These are phyloP conservation scores for Trichoderma erinaceum DNA, from an alignment of 495 filamentous ascomycete species.

Conservation along the genomic window DNA sequence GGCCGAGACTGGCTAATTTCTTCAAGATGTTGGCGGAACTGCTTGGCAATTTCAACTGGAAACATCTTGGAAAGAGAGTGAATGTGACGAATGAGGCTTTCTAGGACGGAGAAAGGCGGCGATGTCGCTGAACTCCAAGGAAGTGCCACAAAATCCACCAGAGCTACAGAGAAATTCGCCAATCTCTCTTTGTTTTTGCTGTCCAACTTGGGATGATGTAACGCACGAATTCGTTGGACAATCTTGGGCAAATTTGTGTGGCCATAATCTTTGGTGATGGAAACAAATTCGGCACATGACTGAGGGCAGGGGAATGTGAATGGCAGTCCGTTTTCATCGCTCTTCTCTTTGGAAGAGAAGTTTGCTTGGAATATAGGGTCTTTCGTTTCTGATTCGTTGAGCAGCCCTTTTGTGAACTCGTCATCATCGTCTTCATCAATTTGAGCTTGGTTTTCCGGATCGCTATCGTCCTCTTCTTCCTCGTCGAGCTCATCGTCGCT, in stretches of 20 bases:
- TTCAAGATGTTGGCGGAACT: slow-evolving; percentile 67
- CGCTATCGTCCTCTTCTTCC: slow-evolving; percentile 45
- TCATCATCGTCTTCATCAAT: slow-evolving; percentile 47
- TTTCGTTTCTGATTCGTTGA: slow-evolving; percentile 46
- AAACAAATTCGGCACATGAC: slow-evolving; percentile 65
- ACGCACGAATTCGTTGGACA: slow-evolving; percentile 79
- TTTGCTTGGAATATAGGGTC: slow-evolving; percentile 37
- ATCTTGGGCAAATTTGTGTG: slow-evolving; percentile 63
- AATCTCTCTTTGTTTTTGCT: slow-evolving; percentile 80
- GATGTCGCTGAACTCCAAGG: slow-evolving; percentile 17
- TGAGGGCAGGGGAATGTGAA: slow-evolving; percentile 82
- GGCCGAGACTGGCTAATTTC: slow-evolving; percentile 55
- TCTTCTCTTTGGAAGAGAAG: slow-evolving; percentile 22
- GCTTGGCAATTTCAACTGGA: slow-evolving; percentile 65
- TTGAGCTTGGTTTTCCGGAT: neutral
- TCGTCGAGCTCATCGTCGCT: slow-evolving; percentile 47
- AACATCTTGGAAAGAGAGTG: slow-evolving; percentile 75
- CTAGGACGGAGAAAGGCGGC: slow-evolving; percentile 32
- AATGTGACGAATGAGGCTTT: slow-evolving; percentile 37
- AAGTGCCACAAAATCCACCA: slow-evolving; percentile 73
- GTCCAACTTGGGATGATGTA: slow-evolving; percentile 83
- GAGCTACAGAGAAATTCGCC: slow-evolving; percentile 60
- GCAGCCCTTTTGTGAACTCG: slow-evolving; percentile 61
- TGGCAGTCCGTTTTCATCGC: slow-evolving; percentile 51
- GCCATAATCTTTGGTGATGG: slow-evolving; percentile 53